Conservation (phyloP, 192 early-diverging fungal genomes). For the Cladochytrium replicatum region DNA sequence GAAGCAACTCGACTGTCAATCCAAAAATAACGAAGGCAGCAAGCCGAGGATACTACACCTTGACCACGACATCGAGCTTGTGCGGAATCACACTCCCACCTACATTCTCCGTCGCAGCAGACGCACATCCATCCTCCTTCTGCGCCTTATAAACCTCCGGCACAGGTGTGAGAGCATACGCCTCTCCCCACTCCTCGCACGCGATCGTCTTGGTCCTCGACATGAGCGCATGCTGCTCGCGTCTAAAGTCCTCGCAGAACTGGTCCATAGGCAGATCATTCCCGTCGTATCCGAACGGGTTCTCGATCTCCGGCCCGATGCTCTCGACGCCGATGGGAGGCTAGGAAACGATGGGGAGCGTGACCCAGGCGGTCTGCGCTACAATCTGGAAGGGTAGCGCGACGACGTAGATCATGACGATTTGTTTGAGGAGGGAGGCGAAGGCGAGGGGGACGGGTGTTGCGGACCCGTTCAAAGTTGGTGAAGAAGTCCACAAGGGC, state of each 20-base stretch:
- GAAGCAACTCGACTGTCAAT: no score
- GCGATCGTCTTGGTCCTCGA: slow-evolving; percentile 5
- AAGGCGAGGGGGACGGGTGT: slow-evolving; percentile 85
- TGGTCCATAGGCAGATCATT: slow-evolving; percentile 49
- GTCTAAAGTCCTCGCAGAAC: slow-evolving; percentile 24
- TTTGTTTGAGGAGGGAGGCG: slow-evolving; percentile 80
- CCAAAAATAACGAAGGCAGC: no score
- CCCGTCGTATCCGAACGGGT: slow-evolving; percentile 76
- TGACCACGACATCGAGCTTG: no score
- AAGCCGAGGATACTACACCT: no score
- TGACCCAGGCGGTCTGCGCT: slow-evolving; percentile 31
- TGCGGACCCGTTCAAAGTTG: slow-evolving; percentile 71
- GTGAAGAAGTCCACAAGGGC: slow-evolving; percentile 47
- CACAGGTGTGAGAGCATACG: no score
- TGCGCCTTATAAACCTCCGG: no score
- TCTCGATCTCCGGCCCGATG: slow-evolving; percentile 86
- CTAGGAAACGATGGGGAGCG: slow-evolving; percentile 62
- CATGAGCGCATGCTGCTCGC: slow-evolving; percentile 23
- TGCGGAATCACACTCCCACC: no score
- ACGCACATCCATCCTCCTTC: no score
- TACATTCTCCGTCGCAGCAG: no score
- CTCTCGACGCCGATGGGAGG: slow-evolving; percentile 72
- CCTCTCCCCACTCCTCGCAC: slow-evolving; percentile 10
- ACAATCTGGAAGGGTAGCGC: slow-evolving; percentile 77
- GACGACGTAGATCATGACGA: slow-evolving; percentile 56